These are phyloP conservation scores for Astraeus odoratus DNA, from an alignment of 768 basidiomycete species.

Conservation along the genomic window DNA sequence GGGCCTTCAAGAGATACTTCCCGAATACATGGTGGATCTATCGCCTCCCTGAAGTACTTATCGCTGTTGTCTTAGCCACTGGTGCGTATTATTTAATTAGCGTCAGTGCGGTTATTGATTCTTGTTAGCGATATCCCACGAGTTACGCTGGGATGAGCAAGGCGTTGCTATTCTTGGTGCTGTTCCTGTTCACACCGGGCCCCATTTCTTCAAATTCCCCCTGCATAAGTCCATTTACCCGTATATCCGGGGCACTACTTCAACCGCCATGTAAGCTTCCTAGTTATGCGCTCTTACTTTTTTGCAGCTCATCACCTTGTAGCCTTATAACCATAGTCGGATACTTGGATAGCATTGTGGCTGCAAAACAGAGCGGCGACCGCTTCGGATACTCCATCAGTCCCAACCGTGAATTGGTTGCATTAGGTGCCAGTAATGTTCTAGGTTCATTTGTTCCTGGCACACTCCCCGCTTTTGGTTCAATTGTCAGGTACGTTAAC, in stretches of 20 bases:
- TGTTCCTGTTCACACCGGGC: slow-evolving; percentile 57
- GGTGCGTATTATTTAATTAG: slow-evolving; percentile 37
- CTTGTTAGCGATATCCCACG: slow-evolving; percentile 54
- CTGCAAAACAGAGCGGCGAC: slow-evolving; percentile 86
- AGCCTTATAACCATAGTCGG: slow-evolving; percentile 80
- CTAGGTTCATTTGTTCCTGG: slow-evolving; percentile 78
- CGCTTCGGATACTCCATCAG: slow-evolving; percentile 85
- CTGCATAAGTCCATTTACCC: slow-evolving; percentile 49
- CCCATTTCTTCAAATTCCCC: slow-evolving; percentile 69
- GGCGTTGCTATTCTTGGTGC: slow-evolving; percentile 83
- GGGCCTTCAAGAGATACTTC: slow-evolving; percentile 52
- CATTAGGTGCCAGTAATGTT: slow-evolving; percentile 77
- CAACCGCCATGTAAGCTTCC: slow-evolving; percentile 62
- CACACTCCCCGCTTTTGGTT: slow-evolving; percentile 87
- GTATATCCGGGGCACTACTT: slow-evolving; percentile 73
- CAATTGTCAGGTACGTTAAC: slow-evolving; percentile 69
- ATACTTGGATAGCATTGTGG: slow-evolving; percentile 91
- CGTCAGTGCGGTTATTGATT: neutral
- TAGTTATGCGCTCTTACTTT: neutral
- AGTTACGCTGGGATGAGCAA: slow-evolving; percentile 65
- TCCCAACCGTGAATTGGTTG: slow-evolving; percentile 93
- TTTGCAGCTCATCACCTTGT: slow-evolving; percentile 1
- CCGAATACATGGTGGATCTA: slow-evolving; percentile 64
- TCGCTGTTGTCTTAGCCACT: slow-evolving; percentile 81
- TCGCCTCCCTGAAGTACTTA: slow-evolving; percentile 82